Conservation (phyloP, 2,329 filamentous ascomycete genomes). For the Fusarium burgessii region DNA sequence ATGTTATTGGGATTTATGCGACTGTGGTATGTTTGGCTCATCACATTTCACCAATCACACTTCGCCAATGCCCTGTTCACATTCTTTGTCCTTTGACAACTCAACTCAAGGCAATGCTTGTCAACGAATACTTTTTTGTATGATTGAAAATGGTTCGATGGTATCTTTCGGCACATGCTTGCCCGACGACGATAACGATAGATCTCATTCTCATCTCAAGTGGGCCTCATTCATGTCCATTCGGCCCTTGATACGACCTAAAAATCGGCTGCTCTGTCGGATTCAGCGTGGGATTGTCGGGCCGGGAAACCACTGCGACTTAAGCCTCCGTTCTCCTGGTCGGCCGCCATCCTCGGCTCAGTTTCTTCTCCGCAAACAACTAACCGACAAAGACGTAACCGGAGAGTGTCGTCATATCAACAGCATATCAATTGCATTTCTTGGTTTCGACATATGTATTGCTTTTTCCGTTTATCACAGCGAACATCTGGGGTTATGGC, state of each 20-base stretch:
- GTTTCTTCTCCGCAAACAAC: conserved; percentile 21
- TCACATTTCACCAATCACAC: conserved; percentile 22
- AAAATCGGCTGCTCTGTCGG: not conserved
- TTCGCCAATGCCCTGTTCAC: conserved; percentile 1
- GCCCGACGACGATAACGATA: conserved; percentile 13
- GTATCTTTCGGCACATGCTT: conserved; percentile 28
- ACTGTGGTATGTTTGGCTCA: conserved; percentile 26
- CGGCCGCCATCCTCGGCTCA: conserved; percentile 12
- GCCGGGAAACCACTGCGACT: not conserved
- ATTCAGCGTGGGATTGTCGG: conserved; percentile 10
- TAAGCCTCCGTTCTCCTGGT: conserved; percentile 2
- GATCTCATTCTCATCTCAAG: conserved; percentile 8
- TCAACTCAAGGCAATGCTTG: conserved; percentile 15
- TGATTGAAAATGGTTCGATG: conserved; percentile 38
- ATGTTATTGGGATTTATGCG: conserved; percentile 11
- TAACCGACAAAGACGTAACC: conserved; percentile 5
- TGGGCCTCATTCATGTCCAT: conserved; percentile 25
- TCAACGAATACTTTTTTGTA: conserved; percentile 14
- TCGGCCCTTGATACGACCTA: conserved; percentile 22
- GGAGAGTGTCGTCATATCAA: conserved; percentile 17
- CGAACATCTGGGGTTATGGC: conserved; percentile 34
- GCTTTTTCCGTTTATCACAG: not conserved
- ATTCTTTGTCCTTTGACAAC: conserved; percentile 25
- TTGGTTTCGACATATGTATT: not conserved
- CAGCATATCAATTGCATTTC: not conserved